Evolutionary conservation across 192 early-diverging fungal genomes (phyloP).

Genomic region (Umbelopsis isabellina): DNA sequence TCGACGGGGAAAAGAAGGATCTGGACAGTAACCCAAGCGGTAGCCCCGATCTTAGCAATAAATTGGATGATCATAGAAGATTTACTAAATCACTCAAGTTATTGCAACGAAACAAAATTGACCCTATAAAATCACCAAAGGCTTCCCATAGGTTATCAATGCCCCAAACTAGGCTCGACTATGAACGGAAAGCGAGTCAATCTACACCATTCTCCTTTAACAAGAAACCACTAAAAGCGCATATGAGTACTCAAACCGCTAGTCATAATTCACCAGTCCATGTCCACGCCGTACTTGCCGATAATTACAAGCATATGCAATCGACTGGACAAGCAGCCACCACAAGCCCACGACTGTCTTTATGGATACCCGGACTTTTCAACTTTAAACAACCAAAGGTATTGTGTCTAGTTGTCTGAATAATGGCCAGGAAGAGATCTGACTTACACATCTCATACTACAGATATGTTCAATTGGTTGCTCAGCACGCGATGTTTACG

Average conservation of each 20-base stretch:
- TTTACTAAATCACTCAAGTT: slow-evolving; percentile 1
- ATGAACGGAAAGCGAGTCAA: neutral
- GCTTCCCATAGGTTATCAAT: slow-evolving; percentile 4
- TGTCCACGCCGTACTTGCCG: neutral
- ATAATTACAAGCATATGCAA: neutral
- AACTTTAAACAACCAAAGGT: slow-evolving; percentile 38
- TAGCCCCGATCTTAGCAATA: neutral
- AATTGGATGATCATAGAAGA: slow-evolving; percentile 1
- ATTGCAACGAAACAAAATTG: slow-evolving; percentile 13
- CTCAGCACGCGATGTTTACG: slow-evolving; percentile 16
- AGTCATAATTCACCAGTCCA: neutral
- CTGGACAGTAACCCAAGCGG: neutral
- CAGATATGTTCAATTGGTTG: slow-evolving; percentile 25
- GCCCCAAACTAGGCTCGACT: neutral
- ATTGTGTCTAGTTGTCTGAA: neutral
- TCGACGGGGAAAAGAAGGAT: neutral
- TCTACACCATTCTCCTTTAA: neutral
- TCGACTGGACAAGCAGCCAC: neutral
- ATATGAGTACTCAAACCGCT: neutral
- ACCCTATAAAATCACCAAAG: neutral
- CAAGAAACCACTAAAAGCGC: neutral
- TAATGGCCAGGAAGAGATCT: neutral
- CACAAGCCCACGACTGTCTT: slow-evolving; percentile 28
- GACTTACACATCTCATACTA: too few species aligned
- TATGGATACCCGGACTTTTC: slow-evolving; percentile 33